phyloP scores from a whole-genome alignment of 805 yeast genomes.

The Cyberlindnera nakhonratchasimensis region DNA sequence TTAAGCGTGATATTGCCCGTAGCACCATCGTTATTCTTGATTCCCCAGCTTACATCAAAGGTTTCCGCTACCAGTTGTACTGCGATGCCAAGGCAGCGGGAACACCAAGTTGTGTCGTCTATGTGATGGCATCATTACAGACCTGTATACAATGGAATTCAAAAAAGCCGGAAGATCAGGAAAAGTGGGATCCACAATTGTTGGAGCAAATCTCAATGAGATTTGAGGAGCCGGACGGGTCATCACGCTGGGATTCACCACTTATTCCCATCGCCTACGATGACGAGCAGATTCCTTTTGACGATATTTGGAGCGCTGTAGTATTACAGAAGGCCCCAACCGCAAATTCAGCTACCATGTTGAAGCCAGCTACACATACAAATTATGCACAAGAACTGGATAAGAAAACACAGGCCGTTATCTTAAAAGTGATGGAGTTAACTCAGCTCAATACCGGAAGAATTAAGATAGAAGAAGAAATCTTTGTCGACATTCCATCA shows the following conservation, averaged over 20 bases:
- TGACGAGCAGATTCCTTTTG: conserved; percentile 54
- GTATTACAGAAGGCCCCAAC: conserved; percentile 53
- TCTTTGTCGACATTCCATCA: conserved; percentile 60
- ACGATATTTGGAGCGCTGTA: conserved; percentile 62
- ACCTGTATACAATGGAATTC: conserved; percentile 62
- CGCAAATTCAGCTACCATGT: conserved; percentile 81
- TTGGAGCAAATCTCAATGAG: conserved; percentile 72
- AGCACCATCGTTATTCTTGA: conserved; percentile 79
- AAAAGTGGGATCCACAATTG: conserved; percentile 61
- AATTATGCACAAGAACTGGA: conserved; percentile 80
- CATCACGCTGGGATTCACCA: conserved; percentile 93
- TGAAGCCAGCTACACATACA: conserved; percentile 75
- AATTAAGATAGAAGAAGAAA: conserved; percentile 39
- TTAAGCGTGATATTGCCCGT: conserved; percentile 71
- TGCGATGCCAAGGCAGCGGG: conserved; percentile 87
- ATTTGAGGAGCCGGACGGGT: conserved; percentile 89
- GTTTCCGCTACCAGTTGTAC: conserved; percentile 88
- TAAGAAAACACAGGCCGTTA: conserved; percentile 60
- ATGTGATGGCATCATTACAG: conserved; percentile 66
- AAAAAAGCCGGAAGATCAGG: conserved; percentile 26
- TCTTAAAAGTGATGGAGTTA: conserved; percentile 57
- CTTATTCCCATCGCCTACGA: conserved; percentile 62
- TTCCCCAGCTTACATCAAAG: conserved; percentile 85
- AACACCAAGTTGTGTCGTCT: conserved; percentile 81
- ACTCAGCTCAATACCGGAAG: conserved; percentile 46